Evolutionary conservation across 1,139 yeast species (phyloP), one percentile per base, ranked within the genome.

Genomic region (Arxiozyma heterogenica): DNA sequence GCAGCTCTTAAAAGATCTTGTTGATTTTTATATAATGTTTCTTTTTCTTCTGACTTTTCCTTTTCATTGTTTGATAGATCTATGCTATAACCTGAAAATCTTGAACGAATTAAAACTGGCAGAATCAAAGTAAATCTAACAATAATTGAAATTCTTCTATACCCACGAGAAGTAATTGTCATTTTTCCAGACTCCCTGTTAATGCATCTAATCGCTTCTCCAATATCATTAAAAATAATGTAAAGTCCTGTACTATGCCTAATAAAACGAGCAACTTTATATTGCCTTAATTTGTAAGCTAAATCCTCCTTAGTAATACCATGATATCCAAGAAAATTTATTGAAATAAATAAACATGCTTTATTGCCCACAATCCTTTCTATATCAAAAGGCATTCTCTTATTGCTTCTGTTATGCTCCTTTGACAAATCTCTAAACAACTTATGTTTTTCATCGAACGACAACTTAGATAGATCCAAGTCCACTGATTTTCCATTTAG

Each of bases 181-280:
- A 68, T 51, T 27, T 77, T 72, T 0, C 88, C 90, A 62, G 88
- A 88, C 68, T 85, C 89, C 41, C 76, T 75, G 44, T 77, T 75
- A 63, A 80, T 83, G 61, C 95, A 87, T 48, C 77, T 71, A 58
- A 79, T 79, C 45, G 94, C 88, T 57, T 86, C 89, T 44, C 73
- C 71, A 23, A 81, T 67, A 41, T 81, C 75, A 61, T 82, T 81
- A 68, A 89, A 89, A 1, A 86, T 82, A 47, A 88, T 74, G 63
- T 79, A 89, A 60, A 84, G 83, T 0, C 96, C 96, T 4, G 77
- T 67, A 42, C 73, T 71, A 59, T 85, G 91, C 4, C 81, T 75
- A 51, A 85, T 65, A 1, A 87, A 79, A 55, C 87, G 73, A 0
- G 82, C 78, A 84, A 90, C 84, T 54, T 78, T 80, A 61, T 85